A percentile compares a stretch with the other conserved stretches of the same genome.
These are phyloP conservation scores for Hemisphaericaspora lyxosophila DNA, from an alignment of 1,139 yeast genomes.

Conservation along the genomic window DNA sequence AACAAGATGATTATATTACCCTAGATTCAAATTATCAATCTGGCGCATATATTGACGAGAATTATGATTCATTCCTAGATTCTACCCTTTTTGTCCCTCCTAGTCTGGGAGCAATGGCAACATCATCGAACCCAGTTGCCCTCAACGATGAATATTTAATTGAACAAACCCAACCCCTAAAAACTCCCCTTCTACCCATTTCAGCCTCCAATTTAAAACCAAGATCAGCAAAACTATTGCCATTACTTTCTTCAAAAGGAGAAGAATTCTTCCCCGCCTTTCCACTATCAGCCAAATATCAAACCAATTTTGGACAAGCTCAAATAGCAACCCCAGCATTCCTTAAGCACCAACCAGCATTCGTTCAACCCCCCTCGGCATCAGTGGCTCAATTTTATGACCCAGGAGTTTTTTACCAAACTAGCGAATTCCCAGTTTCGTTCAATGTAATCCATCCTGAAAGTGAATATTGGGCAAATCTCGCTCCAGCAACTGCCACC, in stretches of 20 bases:
- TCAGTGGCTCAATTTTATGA: slow-evolving; percentile 13
- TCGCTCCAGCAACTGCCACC: slow-evolving; percentile 6
- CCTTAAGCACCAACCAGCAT: slow-evolving; percentile 12
- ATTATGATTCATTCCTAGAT: slow-evolving; percentile 30
- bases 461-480: slow-evolving; percentile 24
- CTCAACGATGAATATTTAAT: slow-evolving; percentile 46
- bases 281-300: slow-evolving; percentile 21
- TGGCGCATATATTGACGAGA: slow-evolving; percentile 27
- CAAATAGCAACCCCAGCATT: slow-evolving; percentile 16
- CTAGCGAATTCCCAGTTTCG: slow-evolving; percentile 8
- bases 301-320: slow-evolving; percentile 10
- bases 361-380: slow-evolving; percentile 10
- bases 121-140: slow-evolving; percentile 30
- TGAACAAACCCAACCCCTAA: slow-evolving; percentile 47
- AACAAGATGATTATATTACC: slow-evolving; percentile 32
- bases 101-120: slow-evolving; percentile 11
- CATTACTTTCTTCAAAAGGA: slow-evolving; percentile 14
- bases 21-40: slow-evolving; percentile 32
- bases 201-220: slow-evolving; percentile 16
- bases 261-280: slow-evolving; percentile 24
- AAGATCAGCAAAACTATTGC: slow-evolving; percentile 17
- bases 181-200: slow-evolving; percentile 24
- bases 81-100: slow-evolving; percentile 24
- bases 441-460: slow-evolving; percentile 17
- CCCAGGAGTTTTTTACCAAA: slow-evolving; percentile 12